Evolutionary conservation across 208 protist species (phyloP).

Genomic region (Crithidia brevicula): DNA sequence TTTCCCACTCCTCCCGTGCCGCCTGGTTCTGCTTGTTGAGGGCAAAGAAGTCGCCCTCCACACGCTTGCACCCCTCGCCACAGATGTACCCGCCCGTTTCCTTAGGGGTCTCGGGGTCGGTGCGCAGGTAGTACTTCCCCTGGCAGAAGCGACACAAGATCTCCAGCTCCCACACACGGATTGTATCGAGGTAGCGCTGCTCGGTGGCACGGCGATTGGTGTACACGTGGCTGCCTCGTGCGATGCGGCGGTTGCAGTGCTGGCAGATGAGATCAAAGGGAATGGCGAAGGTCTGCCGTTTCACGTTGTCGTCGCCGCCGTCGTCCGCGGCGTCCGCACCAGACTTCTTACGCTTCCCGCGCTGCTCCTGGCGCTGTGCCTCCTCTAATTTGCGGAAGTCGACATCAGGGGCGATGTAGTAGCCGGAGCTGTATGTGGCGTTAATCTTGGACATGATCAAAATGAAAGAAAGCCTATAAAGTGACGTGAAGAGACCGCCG

Average conservation of each 20-base stretch:
- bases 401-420: slow-evolving; percentile 81
- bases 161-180: slow-evolving; percentile 83
- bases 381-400: slow-evolving; percentile 88
- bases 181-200: slow-evolving; percentile 61
- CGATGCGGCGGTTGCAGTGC: slow-evolving; percentile 70
- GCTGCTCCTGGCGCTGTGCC: slow-evolving; percentile 49
- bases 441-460: slow-evolving; percentile 87
- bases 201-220: slow-evolving; percentile 70
- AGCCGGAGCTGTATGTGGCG: slow-evolving; percentile 85
- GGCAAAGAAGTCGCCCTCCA: slow-evolving; percentile 69
- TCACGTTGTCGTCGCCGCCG: slow-evolving; percentile 40
- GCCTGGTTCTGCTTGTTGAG: slow-evolving; percentile 75
- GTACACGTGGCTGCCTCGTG: slow-evolving; percentile 85
- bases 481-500: slow-evolving; percentile 3
- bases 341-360: slow-evolving; percentile 41
- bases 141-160: slow-evolving; percentile 81
- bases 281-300: slow-evolving; percentile 85
- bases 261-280: slow-evolving; percentile 81
- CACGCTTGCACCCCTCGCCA: slow-evolving; percentile 61
- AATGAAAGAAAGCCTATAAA: slow-evolving; percentile 13
- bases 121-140: slow-evolving; percentile 65
- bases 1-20: slow-evolving; percentile 52
- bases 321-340: slow-evolving; percentile 14
- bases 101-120: slow-evolving; percentile 82
- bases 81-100: slow-evolving; percentile 84